Percentiles rank a stretch among this genome's conserved stretches.
phyloP scores from a whole-genome alignment of 768 basidiomycete species.

The Solioccasus polychromus region DNA sequence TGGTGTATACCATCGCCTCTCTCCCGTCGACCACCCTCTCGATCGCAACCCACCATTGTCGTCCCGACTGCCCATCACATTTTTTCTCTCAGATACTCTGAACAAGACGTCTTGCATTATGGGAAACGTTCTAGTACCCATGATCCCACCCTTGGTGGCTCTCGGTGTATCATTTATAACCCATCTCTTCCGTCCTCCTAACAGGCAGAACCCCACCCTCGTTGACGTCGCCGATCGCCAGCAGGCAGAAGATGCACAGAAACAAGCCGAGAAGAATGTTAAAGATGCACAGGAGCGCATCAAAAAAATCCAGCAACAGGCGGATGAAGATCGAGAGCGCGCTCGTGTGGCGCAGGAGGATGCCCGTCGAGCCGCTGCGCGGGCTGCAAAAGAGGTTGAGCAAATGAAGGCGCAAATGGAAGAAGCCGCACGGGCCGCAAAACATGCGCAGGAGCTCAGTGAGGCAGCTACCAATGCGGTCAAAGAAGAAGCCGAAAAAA shows the following conservation, averaged over 20 bases:
- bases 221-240: constrained; percentile 4
- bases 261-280: constrained; percentile 3
- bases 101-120: not conserved
- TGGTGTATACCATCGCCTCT: no score
- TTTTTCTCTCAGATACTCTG: no score
- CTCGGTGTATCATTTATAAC: not conserved
- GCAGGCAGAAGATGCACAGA: constrained; percentile 2
- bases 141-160: not conserved
- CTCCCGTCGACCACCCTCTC: no score
- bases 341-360: constrained; percentile 5
- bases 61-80: no score
- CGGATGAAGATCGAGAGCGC: constrained; percentile 6
- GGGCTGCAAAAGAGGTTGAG: constrained; percentile 7
- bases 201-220: constrained; percentile 12
- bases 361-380: constrained; percentile 1
- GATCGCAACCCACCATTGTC: no score
- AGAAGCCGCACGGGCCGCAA: not conserved
- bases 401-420: constrained; percentile 10
- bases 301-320: not conserved
- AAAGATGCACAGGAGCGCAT: constrained; percentile 2
- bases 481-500: constrained; percentile 5
- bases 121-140: constrained; percentile 1
- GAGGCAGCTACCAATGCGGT: constrained; percentile 5
- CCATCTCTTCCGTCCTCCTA: not conserved
- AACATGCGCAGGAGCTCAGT: constrained; percentile 1